phyloP scores from a whole-genome alignment of 176 grass and related monocot genomes.

The Triticum monococcum region DNA sequence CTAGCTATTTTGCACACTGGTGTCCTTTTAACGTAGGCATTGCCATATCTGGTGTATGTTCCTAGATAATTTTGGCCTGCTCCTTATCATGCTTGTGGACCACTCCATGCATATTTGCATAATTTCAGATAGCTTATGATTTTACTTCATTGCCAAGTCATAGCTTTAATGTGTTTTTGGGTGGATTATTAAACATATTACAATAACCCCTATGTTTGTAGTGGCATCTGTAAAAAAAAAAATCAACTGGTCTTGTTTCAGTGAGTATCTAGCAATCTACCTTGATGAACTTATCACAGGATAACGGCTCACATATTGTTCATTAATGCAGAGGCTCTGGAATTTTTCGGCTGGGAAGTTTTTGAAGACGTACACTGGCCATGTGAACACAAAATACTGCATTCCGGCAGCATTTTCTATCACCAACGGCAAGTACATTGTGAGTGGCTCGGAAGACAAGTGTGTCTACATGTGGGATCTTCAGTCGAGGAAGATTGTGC shows the following conservation, averaged over 20 bases:
- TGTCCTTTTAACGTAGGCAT: background rate
- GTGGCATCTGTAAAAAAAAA: background rate
- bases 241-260: background rate
- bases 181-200: conserved; percentile 19
- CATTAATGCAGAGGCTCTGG: conserved; percentile 75
- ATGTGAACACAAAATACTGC: conserved; percentile 79
- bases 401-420: conserved; percentile 84
- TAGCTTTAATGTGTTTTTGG: background rate
- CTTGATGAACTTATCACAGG: background rate
- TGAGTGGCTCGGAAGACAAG: conserved; percentile 91
- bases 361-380: conserved; percentile 88
- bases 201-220: background rate
- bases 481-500: conserved; percentile 79
- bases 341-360: conserved; percentile 85
- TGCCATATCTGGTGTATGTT: background rate
- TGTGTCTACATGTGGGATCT: conserved; percentile 93
- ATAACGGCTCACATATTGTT: conserved; percentile 22
- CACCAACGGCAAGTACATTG: conserved; percentile 84
- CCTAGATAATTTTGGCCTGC: background rate
- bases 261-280: background rate
- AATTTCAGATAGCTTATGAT: background rate
- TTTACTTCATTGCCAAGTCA: background rate
- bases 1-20: background rate
- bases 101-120: conserved; percentile 4
- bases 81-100: background rate